Conservation (phyloP, 164 flowering plant species). For the Santalum album region DNA sequence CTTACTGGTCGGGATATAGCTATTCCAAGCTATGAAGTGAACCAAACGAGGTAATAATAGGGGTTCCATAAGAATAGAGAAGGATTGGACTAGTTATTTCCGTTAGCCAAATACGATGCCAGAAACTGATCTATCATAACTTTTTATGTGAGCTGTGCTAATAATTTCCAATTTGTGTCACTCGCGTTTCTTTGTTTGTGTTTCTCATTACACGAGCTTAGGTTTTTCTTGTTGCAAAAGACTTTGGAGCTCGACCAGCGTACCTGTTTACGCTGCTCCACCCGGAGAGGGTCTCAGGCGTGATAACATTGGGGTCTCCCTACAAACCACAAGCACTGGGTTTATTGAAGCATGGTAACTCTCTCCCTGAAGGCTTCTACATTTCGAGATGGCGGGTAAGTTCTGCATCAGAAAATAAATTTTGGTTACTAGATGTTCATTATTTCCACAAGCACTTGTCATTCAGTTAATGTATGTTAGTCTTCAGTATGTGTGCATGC, state of each 20-base stretch:
- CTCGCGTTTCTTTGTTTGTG: not conserved
- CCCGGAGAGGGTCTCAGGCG: conserved; percentile 32
- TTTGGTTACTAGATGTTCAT: no score
- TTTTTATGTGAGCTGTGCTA: no score
- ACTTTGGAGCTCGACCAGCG: conserved; percentile 33
- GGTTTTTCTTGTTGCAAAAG: conserved; percentile 46
- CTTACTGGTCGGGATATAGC: no score
- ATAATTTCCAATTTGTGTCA: not conserved
- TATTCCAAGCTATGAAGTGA: no score
- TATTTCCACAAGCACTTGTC: no score
- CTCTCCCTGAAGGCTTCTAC: conserved; percentile 56
- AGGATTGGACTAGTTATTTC: no score
- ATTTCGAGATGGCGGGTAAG: conserved; percentile 42
- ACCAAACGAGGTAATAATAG: no score
- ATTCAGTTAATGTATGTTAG: no score
- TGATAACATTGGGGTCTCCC: conserved; percentile 44
- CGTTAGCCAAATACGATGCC: no score
- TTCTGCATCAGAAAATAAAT: not conserved
- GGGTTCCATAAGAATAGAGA: no score
- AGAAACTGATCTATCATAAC: no score
- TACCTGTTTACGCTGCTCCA: conserved; percentile 25
- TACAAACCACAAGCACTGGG: conserved; percentile 25
- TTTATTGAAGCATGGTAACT: conserved; percentile 4
- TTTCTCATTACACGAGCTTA: conserved; percentile 5
- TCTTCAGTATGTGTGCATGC: no score